A percentile compares a stretch with the other conserved stretches of the same genome.
Conservation (phyloP, 768 basidiomycete genomes). For the Lyophyllum decastes region DNA sequence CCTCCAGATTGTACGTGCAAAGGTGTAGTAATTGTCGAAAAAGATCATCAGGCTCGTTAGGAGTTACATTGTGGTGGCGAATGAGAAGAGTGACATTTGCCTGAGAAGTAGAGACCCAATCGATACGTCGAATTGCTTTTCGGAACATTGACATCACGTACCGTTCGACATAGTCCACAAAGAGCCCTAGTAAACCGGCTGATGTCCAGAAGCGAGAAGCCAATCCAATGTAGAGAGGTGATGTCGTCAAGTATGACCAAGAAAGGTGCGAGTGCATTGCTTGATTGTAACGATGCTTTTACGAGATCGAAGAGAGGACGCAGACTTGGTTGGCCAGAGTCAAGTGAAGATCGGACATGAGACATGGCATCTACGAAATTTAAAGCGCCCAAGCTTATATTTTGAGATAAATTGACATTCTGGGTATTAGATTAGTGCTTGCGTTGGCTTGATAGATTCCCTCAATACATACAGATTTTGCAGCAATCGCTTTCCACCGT, state of each 20-base stretch:
- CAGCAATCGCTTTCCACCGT: constrained; percentile 64
- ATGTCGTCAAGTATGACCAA: constrained; percentile 76
- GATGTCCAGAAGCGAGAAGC: constrained; percentile 52
- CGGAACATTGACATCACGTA: constrained; percentile 21
- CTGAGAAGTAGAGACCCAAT: constrained; percentile 30
- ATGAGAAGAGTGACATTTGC: constrained; percentile 55
- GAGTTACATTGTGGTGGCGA: constrained; percentile 63
- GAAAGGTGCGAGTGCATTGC: constrained; percentile 12
- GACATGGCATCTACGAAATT: constrained; percentile 56
- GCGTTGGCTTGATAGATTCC: not conserved
- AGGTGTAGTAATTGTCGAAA: constrained; percentile 61
- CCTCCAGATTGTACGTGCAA: constrained; percentile 71
- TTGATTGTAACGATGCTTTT: constrained; percentile 22
- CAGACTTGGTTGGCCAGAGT: constrained; percentile 25
- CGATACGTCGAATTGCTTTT: not conserved
- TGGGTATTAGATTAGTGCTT: constrained; percentile 12
- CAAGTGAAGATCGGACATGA: constrained; percentile 27
- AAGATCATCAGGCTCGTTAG: constrained; percentile 58
- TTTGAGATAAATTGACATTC: constrained; percentile 40
- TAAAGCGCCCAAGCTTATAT: constrained; percentile 40
- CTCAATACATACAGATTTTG: constrained; percentile 56
- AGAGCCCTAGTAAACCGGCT: constrained; percentile 62
- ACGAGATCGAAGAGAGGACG: constrained; percentile 38
- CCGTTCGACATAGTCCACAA: constrained; percentile 56
- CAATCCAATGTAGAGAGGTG: constrained; percentile 71